Evolutionary conservation across 108 stramenopile genomes (phyloP).

Genomic region (Stephanodiscus minutulus): DNA sequence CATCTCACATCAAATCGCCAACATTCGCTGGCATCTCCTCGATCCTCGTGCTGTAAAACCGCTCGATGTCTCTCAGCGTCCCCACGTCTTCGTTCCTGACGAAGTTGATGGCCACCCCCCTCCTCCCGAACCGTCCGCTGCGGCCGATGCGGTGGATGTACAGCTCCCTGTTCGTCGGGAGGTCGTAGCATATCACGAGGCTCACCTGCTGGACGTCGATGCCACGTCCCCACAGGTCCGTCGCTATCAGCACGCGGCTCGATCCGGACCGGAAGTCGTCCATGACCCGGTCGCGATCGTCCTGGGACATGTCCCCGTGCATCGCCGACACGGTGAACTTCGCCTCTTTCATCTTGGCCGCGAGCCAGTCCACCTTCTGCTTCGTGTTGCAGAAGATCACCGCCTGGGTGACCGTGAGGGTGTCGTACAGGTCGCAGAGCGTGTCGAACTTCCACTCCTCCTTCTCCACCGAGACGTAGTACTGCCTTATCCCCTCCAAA

Average conservation of each 20-base stretch:
- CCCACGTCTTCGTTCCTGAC: conserved; percentile 92
- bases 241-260: conserved; percentile 96
- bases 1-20: conserved; percentile 77
- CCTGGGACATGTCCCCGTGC: conserved; percentile 98
- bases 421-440: conserved; percentile 98
- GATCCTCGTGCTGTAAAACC: conserved; percentile 96
- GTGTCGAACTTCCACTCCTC: conserved; percentile 99
- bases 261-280: conserved; percentile 96
- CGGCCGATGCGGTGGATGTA: conserved; percentile 99
- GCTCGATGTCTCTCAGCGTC: conserved; percentile 95
- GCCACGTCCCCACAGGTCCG: conserved; percentile 98
- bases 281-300: conserved; percentile 93
- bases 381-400: conserved; percentile 99
- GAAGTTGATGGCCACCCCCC: conserved; percentile 99
- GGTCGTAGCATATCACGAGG: conserved; percentile 97
- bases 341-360: conserved; percentile 92
- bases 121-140: conserved; percentile 97
- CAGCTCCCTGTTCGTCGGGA: conserved; percentile 94
- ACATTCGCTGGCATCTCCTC: conserved; percentile 97
- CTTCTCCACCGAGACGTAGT: conserved; percentile 96
- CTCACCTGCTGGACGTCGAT: conserved; percentile 99
- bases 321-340: conserved; percentile 97
- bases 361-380: conserved; percentile 97
- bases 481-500: conserved; percentile 98
- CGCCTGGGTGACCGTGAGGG: conserved; percentile 98